Evolutionary conservation across 441 rosid genomes (phyloP).

Genomic region (Kokia cookei): DNA sequence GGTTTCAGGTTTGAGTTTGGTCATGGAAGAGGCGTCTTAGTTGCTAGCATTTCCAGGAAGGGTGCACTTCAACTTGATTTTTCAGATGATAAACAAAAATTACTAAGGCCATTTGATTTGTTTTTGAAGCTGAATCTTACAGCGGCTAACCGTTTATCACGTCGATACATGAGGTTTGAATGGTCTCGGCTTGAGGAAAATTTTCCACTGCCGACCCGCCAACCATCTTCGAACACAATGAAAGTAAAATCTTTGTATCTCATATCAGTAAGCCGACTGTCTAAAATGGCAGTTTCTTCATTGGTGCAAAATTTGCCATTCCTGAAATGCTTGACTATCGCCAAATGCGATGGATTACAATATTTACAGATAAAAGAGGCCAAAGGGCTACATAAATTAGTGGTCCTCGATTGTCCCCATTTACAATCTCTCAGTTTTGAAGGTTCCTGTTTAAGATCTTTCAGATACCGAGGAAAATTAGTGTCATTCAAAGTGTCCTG

Average conservation of each 20-base stretch:
- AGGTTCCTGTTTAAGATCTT: not conserved
- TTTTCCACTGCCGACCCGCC: too few relatives aligned
- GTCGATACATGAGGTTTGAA: too few relatives aligned
- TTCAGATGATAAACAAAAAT: slow-evolving; percentile 7
- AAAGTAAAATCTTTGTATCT: too few relatives aligned
- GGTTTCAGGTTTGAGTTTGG: not conserved
- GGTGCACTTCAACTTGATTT: slow-evolving; percentile 19
- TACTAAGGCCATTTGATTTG: slow-evolving; percentile 19
- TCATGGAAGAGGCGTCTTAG: not conserved
- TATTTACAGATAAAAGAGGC: too few relatives aligned
- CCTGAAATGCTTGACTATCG: not conserved
- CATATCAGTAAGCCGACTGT: slow-evolving; percentile 6
- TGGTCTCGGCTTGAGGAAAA: too few relatives aligned
- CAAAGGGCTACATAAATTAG: too few relatives aligned
- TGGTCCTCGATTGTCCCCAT: too few relatives aligned
- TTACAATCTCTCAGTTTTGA: not conserved
- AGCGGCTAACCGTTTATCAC: too few relatives aligned
- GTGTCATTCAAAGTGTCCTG: not conserved
- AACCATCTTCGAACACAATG: not conserved
- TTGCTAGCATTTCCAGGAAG: not conserved
- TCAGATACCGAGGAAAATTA: not conserved
- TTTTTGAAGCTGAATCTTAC: slow-evolving; percentile 22
- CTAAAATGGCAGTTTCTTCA: not conserved
- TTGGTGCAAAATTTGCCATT: not conserved
- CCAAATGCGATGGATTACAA: too few relatives aligned